Percentiles rank a stretch among this genome's conserved stretches.
Evolutionary conservation across 164 flowering plant species (phyloP).

Genomic region (Amborella trichopoda): DNA sequence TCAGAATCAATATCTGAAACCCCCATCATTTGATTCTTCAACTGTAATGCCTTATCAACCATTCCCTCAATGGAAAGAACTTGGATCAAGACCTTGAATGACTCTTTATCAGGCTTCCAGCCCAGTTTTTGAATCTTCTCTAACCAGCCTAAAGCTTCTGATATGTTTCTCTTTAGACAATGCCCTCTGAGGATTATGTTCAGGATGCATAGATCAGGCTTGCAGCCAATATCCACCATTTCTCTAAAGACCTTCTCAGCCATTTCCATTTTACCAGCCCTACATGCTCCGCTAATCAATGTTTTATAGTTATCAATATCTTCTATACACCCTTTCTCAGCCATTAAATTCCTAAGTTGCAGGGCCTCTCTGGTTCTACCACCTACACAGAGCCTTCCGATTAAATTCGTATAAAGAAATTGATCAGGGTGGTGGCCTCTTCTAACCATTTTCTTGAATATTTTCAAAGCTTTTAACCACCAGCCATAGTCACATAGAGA

Average conservation of each 20-base stretch:
- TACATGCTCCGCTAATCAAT: constrained; percentile 10
- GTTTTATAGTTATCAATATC: constrained; percentile 9
- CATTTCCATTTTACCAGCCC: constrained; percentile 14
- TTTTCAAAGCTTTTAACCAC: constrained; percentile 15
- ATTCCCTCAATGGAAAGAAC: constrained; percentile 2
- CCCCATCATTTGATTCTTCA: constrained; percentile 5
- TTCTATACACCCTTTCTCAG: constrained; percentile 5
- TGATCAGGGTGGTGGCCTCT: constrained; percentile 9
- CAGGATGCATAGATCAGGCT: constrained; percentile 5
- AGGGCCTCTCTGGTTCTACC: constrained; percentile 10
- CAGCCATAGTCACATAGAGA: constrained; percentile 14
- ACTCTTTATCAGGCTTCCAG: constrained; percentile 5
- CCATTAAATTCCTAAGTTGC: constrained; percentile 7
- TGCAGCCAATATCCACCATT: constrained; percentile 3
- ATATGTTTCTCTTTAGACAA: too few species aligned
- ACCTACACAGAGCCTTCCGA: constrained; percentile 9
- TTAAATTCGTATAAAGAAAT: constrained; percentile 5
- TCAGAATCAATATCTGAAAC: background rate
- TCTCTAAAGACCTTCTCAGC: constrained; percentile 9
- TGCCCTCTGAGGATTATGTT: constrained; percentile 8
- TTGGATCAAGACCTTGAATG: constrained; percentile 5
- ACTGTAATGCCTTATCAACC: constrained; percentile 9
- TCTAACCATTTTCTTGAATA: constrained; percentile 10
- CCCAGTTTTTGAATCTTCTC: constrained; percentile 7
- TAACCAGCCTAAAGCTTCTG: constrained; percentile 2